phyloP scores from a whole-genome alignment of 1,139 yeast species.

The Yamadazyma triangularis region DNA sequence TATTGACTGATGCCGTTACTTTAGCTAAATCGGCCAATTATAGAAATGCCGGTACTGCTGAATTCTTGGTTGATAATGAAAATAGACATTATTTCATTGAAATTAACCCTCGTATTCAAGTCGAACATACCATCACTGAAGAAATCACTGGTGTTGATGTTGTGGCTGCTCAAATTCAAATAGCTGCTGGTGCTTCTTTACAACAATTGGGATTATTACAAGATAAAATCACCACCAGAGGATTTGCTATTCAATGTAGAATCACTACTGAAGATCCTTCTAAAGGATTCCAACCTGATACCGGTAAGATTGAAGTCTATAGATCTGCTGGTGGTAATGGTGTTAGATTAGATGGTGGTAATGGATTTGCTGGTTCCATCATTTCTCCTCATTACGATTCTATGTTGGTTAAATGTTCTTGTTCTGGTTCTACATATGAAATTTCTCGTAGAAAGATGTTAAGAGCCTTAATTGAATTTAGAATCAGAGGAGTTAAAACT shows the following conservation, averaged over 20 bases:
- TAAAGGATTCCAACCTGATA: constrained; percentile 96
- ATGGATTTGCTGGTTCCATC: constrained; percentile 97
- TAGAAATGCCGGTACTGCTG: constrained; percentile 98
- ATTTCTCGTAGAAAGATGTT: constrained; percentile 97
- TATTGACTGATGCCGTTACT: constrained; percentile 89
- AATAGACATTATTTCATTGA: constrained; percentile 97
- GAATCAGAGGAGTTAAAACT: constrained; percentile 98
- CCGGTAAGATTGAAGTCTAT: constrained; percentile 97
- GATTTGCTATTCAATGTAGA: constrained; percentile 98
- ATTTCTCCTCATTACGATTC: constrained; percentile 98
- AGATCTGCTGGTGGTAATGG: constrained; percentile 99
- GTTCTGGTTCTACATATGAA: constrained; percentile 95
- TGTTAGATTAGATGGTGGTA: constrained; percentile 98
- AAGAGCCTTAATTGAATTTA: constrained; percentile 91
- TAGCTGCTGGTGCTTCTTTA: constrained; percentile 96
- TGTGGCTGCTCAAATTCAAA: constrained; percentile 98
- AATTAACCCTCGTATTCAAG: constrained; percentile 98
- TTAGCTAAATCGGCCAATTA: constrained; percentile 86
- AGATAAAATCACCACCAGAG: constrained; percentile 92
- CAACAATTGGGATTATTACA: constrained; percentile 89
- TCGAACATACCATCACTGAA: constrained; percentile 97
- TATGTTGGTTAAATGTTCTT: constrained; percentile 95
- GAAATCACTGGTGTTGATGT: constrained; percentile 98
- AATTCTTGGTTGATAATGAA: constrained; percentile 88
- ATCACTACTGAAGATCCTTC: constrained; percentile 98